These are phyloP conservation scores for Taxillus chinensis DNA, from an alignment of 164 flowering plant genomes.

Conservation along the genomic window DNA sequence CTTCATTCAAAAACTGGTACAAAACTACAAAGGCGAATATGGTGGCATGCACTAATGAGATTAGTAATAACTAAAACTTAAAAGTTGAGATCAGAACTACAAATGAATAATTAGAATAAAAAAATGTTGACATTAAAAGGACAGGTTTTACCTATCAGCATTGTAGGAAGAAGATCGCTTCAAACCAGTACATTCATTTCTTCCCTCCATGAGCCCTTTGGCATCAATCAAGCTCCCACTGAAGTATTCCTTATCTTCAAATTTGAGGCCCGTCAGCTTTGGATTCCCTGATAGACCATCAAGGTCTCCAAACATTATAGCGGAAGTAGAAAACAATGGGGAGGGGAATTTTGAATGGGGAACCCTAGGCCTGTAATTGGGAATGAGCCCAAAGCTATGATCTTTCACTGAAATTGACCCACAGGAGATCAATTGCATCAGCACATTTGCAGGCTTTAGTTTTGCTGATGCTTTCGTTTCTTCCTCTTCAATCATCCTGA, in stretches of 20 bases:
- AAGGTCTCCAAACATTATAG: slow-evolving; percentile 55
- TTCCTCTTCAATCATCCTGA: slow-evolving; percentile 66
- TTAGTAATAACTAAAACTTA: background rate
- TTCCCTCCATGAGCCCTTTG: slow-evolving; percentile 47
- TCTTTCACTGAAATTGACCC: slow-evolving; percentile 93
- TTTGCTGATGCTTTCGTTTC: slow-evolving; percentile 38
- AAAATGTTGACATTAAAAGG: background rate
- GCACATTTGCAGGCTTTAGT: slow-evolving; percentile 62
- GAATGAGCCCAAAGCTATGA: slow-evolving; percentile 69
- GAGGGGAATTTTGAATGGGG: slow-evolving; percentile 57
- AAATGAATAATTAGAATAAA: background rate
- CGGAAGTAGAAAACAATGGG: slow-evolving; percentile 57
- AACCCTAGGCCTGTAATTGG: slow-evolving; percentile 65
- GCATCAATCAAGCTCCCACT: slow-evolving; percentile 89
- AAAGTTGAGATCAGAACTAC: background rate
- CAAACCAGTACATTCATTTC: slow-evolving; percentile 28
- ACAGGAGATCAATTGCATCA: slow-evolving; percentile 90
- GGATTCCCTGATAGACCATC: slow-evolving; percentile 68
- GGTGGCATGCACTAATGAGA: background rate
- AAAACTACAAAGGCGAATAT: too few species aligned
- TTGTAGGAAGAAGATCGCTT: slow-evolving; percentile 85
- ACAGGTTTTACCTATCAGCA: slow-evolving; percentile 60
- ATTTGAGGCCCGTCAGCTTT: slow-evolving; percentile 46
- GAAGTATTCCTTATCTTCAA: slow-evolving; percentile 88
- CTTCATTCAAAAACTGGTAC: too few species aligned